These are phyloP conservation scores for Lactarius sanguifluus DNA, from an alignment of 768 basidiomycete species.

Conservation along the genomic window DNA sequence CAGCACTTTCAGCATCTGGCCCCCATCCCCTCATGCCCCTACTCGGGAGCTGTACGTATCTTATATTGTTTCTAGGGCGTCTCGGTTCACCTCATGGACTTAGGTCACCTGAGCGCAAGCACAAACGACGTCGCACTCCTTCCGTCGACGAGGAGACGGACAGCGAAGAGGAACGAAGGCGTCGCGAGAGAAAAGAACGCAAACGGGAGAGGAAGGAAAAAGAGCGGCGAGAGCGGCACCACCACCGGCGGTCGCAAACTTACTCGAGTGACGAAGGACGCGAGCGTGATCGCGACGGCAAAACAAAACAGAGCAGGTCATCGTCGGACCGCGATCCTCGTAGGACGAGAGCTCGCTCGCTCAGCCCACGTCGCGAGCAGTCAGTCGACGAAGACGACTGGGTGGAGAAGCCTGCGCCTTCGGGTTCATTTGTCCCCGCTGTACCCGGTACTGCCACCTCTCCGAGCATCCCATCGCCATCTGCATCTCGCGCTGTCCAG, in stretches of 20 bases:
- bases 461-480: constrained; percentile 15
- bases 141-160: constrained; percentile 44
- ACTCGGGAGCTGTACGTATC: constrained; percentile 53
- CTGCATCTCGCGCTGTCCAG: background rate
- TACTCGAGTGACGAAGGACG: constrained; percentile 35
- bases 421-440: constrained; percentile 33
- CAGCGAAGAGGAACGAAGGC: constrained; percentile 58
- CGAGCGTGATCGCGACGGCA: constrained; percentile 30
- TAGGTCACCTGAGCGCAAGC: constrained; percentile 62
- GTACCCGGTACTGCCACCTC: constrained; percentile 29
- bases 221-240: constrained; percentile 43
- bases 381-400: constrained; percentile 56
- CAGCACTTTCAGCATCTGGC: constrained; percentile 69
- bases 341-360: constrained; percentile 20
- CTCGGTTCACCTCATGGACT: constrained; percentile 8
- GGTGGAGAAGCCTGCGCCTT: constrained; percentile 56
- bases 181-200: constrained; percentile 59
- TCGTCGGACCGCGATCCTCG: constrained; percentile 35
- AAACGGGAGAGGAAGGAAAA: constrained; percentile 54
- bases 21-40: constrained; percentile 72
- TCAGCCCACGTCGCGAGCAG: constrained; percentile 24
- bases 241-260: constrained; percentile 28
- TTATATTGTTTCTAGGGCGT: background rate
- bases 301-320: constrained; percentile 37
- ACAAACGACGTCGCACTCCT: constrained; percentile 50